Conservation (phyloP, 2,329 filamentous ascomycete genomes). For the Biscogniauxia mediterranea region DNA sequence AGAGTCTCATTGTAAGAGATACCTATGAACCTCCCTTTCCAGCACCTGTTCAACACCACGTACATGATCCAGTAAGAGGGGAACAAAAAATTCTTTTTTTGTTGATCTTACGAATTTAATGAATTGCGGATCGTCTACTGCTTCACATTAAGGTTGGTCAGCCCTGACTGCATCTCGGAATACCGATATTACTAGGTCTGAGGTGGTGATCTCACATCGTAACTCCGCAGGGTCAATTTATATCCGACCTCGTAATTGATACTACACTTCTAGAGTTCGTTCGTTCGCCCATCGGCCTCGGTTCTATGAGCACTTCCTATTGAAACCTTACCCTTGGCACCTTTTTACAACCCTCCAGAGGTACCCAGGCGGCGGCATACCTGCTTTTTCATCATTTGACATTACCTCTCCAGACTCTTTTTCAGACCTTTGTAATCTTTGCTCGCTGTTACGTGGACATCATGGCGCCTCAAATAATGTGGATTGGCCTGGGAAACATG, state of each 20-base stretch:
- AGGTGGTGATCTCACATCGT: background rate
- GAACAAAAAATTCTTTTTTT: too few species aligned
- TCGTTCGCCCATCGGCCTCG: background rate
- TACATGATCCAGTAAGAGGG: too few species aligned
- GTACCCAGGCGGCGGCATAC: background rate
- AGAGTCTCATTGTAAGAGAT: too few species aligned
- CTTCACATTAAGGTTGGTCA: background rate
- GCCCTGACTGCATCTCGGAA: background rate
- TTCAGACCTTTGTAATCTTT: background rate
- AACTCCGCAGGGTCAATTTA: background rate
- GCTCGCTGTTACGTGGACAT: slow-evolving; percentile 2
- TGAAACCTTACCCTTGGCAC: background rate
- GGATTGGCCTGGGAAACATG: slow-evolving; percentile 87
- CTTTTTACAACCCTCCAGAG: background rate
- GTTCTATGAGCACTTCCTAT: background rate
- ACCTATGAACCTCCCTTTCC: too few species aligned
- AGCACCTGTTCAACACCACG: too few species aligned
- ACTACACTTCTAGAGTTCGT: too few species aligned
- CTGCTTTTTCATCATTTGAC: background rate
- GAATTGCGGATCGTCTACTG: background rate
- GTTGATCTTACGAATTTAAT: too few species aligned
- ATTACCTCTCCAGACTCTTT: background rate
- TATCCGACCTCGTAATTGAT: background rate
- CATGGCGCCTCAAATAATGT: slow-evolving; percentile 65
- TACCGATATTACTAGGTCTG: background rate